Evolutionary conservation across 805 yeast genomes (phyloP).

Genomic region (Schwanniomyces vanrijiae): DNA sequence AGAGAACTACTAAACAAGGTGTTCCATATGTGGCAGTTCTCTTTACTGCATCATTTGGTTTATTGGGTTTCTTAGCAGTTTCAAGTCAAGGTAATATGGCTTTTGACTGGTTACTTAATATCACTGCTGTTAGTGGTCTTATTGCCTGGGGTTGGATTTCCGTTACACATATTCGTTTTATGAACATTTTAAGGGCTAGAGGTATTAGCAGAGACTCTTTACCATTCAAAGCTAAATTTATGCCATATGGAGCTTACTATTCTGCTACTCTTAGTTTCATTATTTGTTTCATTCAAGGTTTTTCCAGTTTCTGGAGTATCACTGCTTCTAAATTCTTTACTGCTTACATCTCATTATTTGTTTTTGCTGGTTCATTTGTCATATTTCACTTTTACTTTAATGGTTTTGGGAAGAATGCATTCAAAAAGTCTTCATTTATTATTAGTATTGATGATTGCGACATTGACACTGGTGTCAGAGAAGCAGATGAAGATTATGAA

Average conservation of each 20-base stretch:
- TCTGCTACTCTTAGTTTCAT: constrained; percentile 53
- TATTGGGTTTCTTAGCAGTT: constrained; percentile 59
- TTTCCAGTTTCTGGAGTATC: constrained; percentile 56
- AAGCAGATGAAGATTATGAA: constrained; percentile 58
- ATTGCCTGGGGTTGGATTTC: constrained; percentile 72
- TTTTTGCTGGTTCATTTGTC: constrained; percentile 56
- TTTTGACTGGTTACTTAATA: constrained; percentile 71
- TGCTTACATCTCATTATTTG: constrained; percentile 66
- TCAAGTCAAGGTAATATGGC: constrained; percentile 55
- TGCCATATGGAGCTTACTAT: constrained; percentile 70
- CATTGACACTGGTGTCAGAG: constrained; percentile 66
- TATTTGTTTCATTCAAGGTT: constrained; percentile 73
- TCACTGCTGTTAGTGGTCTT: constrained; percentile 76
- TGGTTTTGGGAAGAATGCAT: constrained; percentile 31
- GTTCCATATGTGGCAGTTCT: constrained; percentile 62
- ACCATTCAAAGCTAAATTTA: constrained; percentile 72
- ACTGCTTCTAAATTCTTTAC: constrained; percentile 62
- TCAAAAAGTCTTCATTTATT: constrained; percentile 38
- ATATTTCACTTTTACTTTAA: constrained; percentile 55
- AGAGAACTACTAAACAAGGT: constrained; percentile 52
- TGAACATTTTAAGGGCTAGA: constrained; percentile 60
- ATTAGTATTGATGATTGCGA: constrained; percentile 62
- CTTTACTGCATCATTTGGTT: constrained; percentile 60
- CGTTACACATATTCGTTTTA: constrained; percentile 66
- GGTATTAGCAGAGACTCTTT: constrained; percentile 66